Evolutionary conservation across 2,329 filamentous ascomycete species (phyloP), one percentile per base, ranked within the genome.

Genomic region (Trichoderma guizhouense): DNA sequence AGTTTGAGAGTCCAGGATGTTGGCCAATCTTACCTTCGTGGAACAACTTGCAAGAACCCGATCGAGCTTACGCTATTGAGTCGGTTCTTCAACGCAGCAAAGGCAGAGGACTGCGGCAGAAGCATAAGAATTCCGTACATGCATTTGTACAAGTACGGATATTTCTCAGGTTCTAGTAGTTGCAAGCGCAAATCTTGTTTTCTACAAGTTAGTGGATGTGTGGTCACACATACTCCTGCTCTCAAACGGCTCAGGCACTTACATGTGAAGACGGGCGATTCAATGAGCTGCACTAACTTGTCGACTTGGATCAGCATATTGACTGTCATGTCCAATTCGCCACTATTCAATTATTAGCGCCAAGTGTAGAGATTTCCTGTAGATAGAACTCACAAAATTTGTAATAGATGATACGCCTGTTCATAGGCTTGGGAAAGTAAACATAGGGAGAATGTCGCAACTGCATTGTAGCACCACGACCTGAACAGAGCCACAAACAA

Each of bases 251-350:
- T 18, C 21, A 28, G 21, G 21, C 7, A 81, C 90, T 83, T 82
- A 97, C 94, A 99, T 61, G 96, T 99, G 79, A 99, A 99, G 1
- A 99, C 96, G 0, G 96, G 96, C 0, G 95, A 98, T 81, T 99
- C 96, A 51, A 99, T 90, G 18, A 99, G 87, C 81, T 99, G 96
- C 14, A 99, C 96, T 18, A 99, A 87, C 81, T 99, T 99, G 82
- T 99, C 96, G 76, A 99, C 98, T 80, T 99, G 97, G 57, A 99
- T 99, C 70, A 99, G 88, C 82, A 98, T 97, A 77, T 97, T 97
- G 76, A 99, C 96, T 0, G 95, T 98, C 94, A 99, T 98, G 81
- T 99, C 96, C 63, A 99, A 86, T 78, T 99, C 96, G 72, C 94
- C 96, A 82, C 94, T 97, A 74, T 11, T n/a, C 21, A 55, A 18